Percentiles rank a stretch among this genome's conserved stretches.
phyloP scores from a whole-genome alignment of 164 flowering plant genomes.

The Macadamia tetraphylla region DNA sequence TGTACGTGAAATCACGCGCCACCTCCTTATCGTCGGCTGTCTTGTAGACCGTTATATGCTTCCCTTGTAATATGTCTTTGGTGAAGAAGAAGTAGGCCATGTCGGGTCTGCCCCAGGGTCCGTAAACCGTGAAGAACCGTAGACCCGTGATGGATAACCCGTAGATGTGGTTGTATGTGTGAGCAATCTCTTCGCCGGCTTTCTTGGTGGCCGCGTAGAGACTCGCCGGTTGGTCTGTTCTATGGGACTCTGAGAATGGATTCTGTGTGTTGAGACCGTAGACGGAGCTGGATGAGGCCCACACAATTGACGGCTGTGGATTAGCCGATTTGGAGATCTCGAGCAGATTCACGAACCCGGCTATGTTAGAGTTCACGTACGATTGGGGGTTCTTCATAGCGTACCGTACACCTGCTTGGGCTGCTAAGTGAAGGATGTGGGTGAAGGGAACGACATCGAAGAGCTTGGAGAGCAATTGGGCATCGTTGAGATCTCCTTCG shows the following conservation, averaged over 20 bases:
- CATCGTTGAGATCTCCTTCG: slow-evolving; percentile 76
- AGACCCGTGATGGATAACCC: slow-evolving; percentile 80
- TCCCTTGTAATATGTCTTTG: slow-evolving; percentile 69
- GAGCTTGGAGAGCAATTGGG: slow-evolving; percentile 43
- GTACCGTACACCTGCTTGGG: slow-evolving; percentile 91
- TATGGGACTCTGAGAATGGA: slow-evolving; percentile 70
- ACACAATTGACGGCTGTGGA: slow-evolving; percentile 86
- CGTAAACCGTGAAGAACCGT: slow-evolving; percentile 88
- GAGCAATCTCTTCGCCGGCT: slow-evolving; percentile 93
- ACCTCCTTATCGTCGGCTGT: slow-evolving; percentile 67
- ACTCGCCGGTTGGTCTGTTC: slow-evolving; percentile 87
- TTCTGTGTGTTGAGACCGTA: slow-evolving; percentile 74
- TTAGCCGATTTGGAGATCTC: slow-evolving; percentile 59
- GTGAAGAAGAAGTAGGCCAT: slow-evolving; percentile 98
- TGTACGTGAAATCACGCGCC: slow-evolving; percentile 93
- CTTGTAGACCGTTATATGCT: slow-evolving; percentile 46
- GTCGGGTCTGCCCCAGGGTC: slow-evolving; percentile 92
- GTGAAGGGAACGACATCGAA: slow-evolving; percentile 84
- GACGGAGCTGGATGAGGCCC: slow-evolving; percentile 96
- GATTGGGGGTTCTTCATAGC: slow-evolving; percentile 90
- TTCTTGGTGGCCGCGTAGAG: slow-evolving; percentile 95
- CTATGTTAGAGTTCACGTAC: slow-evolving; percentile 72
- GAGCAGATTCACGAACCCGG: slow-evolving; percentile 71
- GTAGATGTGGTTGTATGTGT: slow-evolving; percentile 87
- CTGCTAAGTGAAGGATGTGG: slow-evolving; percentile 88